These are phyloP conservation scores for Sanguinoderma infundibulare DNA, from an alignment of 1,284 basidiomycete genomes.

Conservation along the genomic window DNA sequence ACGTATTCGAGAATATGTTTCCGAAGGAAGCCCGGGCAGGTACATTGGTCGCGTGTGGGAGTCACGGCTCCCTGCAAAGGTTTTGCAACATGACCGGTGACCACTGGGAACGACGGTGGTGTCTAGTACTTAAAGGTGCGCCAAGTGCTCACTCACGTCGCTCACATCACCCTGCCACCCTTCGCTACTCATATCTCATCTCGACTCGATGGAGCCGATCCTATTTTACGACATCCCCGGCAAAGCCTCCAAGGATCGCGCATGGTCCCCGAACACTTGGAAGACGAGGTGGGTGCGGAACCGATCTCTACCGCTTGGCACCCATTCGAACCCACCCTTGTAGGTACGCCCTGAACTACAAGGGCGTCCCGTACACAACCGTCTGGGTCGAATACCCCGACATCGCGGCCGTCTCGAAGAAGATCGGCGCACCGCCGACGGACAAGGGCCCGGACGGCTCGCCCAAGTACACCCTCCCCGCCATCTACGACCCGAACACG, in stretches of 20 bases:
- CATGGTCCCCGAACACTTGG: slow-evolving; percentile 30
- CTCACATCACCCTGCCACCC: neutral
- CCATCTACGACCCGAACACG: slow-evolving; percentile 35
- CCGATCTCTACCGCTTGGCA: neutral
- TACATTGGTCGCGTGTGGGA: neutral
- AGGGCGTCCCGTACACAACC: slow-evolving; percentile 39
- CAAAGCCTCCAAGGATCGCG: slow-evolving; percentile 2
- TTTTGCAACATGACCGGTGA: neutral
- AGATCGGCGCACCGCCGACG: slow-evolving; percentile 34
- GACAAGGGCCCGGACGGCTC: slow-evolving; percentile 25
- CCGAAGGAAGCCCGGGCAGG: neutral
- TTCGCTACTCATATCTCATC: neutral
- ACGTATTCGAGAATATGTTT: neutral
- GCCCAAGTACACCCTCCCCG: slow-evolving; percentile 38
- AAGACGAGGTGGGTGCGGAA: slow-evolving; percentile 28
- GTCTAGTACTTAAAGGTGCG: neutral
- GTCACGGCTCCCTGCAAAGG: neutral
- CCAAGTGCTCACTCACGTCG: neutral
- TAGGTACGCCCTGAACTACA: slow-evolving; percentile 40
- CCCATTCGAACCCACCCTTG: neutral
- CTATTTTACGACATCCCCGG: slow-evolving; percentile 35
- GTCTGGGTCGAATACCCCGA: slow-evolving; percentile 44
- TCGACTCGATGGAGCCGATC: slow-evolving; percentile 20
- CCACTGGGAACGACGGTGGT: neutral
- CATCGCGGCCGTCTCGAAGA: slow-evolving; percentile 34